A percentile compares a stretch with the other conserved stretches of the same genome.
These are phyloP conservation scores for Galerina sulciceps DNA, from an alignment of 768 basidiomycete genomes.

Conservation along the genomic window DNA sequence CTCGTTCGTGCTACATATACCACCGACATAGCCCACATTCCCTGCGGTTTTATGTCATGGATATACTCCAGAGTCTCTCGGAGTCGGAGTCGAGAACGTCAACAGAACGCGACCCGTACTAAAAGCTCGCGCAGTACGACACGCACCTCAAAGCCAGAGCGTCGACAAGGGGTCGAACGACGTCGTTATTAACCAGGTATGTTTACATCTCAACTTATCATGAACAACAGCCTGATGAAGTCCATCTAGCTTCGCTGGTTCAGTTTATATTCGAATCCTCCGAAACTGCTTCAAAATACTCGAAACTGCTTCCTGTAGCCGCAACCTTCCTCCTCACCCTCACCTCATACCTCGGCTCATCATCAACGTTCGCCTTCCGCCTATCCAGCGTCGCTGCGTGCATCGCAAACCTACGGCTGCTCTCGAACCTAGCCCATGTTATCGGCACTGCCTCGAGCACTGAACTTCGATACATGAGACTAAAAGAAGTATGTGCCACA, in stretches of 20 bases:
- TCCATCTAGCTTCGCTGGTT: constrained; percentile 53
- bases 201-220: neutral
- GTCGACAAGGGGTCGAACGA: constrained; percentile 35
- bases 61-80: too few relatives aligned
- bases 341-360: constrained; percentile 21
- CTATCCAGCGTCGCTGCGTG: constrained; percentile 22
- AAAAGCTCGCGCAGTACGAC: constrained; percentile 37
- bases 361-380: constrained; percentile 18
- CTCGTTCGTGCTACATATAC: too few relatives aligned
- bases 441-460: neutral
- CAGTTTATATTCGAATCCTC: constrained; percentile 30
- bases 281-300: constrained; percentile 20
- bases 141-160: constrained; percentile 27
- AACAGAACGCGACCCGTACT: constrained; percentile 28
- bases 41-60: too few relatives aligned
- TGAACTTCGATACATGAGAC: constrained; percentile 6
- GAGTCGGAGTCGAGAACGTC: too few relatives aligned
- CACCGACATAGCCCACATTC: too few relatives aligned
- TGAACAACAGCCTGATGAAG: neutral
- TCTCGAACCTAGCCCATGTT: constrained; percentile 11
- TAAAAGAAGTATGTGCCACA: constrained; percentile 50
- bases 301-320: constrained; percentile 26
- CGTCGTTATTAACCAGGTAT: constrained; percentile 46
- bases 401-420: constrained; percentile 22
- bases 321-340: constrained; percentile 30